phyloP scores from a whole-genome alignment of 768 basidiomycete species.

The Naganishia vaughanmartiniae region DNA sequence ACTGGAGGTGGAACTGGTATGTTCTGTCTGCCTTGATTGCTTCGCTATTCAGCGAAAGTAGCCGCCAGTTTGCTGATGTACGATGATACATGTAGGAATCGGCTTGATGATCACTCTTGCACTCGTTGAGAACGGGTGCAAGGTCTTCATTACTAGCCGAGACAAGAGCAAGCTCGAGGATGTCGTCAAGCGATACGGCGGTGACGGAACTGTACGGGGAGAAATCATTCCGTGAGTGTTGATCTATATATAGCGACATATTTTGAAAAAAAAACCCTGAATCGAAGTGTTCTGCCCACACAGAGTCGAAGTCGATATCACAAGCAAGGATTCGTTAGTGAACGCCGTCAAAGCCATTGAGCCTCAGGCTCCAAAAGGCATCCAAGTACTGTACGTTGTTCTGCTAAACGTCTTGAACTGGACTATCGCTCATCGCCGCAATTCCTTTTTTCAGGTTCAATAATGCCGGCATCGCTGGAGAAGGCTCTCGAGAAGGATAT shows the following conservation, averaged over 20 bases:
- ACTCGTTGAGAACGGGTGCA: conserved; percentile 40
- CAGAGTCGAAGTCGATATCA: conserved; percentile 36
- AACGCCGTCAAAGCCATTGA: conserved; percentile 36
- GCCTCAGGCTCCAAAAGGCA: conserved; percentile 36
- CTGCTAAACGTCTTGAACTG: neutral
- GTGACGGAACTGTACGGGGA: conserved; percentile 35
- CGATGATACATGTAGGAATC: conserved; percentile 34
- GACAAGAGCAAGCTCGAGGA: conserved; percentile 39
- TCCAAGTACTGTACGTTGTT: conserved; percentile 39
- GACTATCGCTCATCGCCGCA: neutral
- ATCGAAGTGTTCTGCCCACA: neutral
- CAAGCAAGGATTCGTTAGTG: conserved; percentile 36
- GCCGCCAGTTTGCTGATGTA: neutral
- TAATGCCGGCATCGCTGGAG: conserved; percentile 48
- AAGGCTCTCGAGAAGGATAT: conserved; percentile 41
- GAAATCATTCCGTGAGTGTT: conserved; percentile 38
- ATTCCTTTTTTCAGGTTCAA: conserved; percentile 34
- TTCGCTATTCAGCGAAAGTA: neutral
- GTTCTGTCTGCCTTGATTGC: neutral
- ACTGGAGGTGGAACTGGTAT: conserved; percentile 32
- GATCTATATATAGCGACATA: no score
- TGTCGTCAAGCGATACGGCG: conserved; percentile 41
- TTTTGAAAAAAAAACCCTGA: neutral
- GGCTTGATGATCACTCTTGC: conserved; percentile 43
- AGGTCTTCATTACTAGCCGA: conserved; percentile 40